Evolutionary conservation across 129 eudicot genomes (phyloP), one percentile per base, ranked within the genome.

Genomic region (Glebionis coronaria): DNA sequence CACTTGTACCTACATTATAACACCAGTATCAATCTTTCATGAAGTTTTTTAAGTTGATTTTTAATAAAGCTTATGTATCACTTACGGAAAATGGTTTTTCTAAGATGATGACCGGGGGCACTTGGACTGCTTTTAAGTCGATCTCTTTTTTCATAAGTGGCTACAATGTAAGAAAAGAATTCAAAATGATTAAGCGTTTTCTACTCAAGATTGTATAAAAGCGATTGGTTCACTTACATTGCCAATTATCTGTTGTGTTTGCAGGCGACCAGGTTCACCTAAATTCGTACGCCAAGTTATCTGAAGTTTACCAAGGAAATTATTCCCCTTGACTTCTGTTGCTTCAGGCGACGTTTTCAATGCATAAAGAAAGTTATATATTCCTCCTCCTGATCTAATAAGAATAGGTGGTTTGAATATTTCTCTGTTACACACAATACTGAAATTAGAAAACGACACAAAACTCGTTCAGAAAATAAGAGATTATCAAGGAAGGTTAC

Each of bases 231-330:
- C 4, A 84, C 96, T 80, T 86, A 92, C 98, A 78, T 73, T 92
- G 58, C 95, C 96, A 74, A 86, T 82, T 61, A 92, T 92, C 51
- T 92, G 88, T 67, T 92, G 98, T 3, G 98, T 92, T 80, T 92
- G 98, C 98, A 92, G 85, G 79, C 96, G 96, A 12, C 98, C 98
- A 28, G 98, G 91, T 75, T 92, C 98, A 64, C 98, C 98, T 82
- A 92, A 81, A 72, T 92, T 92, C 21, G 96, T 88, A 65, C 95
- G 98, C 98, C 98, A 92, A 57, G 96, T 92, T 75, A 92, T 86
- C 79, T 88, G 98, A 65, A 92, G 95, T 79, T 92, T 92, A 12
- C 98, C 98, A 44, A 92, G 95, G 65, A 86, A 68, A 73, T 92
- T 88, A 68, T 94, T 92, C 51, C 96, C 96, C 83, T 86, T 96